These are phyloP conservation scores for Aspergillus campestris DNA, from an alignment of 495 filamentous ascomycete species.

Conservation along the genomic window DNA sequence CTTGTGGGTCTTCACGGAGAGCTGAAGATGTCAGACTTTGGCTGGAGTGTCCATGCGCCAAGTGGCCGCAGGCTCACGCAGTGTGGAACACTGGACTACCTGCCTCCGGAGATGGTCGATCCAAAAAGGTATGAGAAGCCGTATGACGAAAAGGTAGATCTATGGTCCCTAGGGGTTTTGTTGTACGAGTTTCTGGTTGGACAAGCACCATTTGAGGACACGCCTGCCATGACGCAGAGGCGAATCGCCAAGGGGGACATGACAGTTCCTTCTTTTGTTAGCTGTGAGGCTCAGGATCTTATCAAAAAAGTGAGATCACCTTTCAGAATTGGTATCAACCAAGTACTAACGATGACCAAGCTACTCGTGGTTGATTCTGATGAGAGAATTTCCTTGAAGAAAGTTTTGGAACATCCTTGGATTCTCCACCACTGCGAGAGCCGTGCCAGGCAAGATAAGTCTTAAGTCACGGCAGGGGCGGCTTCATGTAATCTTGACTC, in stretches of 20 bases:
- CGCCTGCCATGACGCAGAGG: conserved; percentile 81
- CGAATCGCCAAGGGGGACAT: conserved; percentile 83
- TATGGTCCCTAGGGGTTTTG: conserved; percentile 88
- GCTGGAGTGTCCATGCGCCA: conserved; percentile 95
- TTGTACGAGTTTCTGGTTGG: conserved; percentile 92
- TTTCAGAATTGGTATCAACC: not conserved
- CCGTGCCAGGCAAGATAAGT: not conserved
- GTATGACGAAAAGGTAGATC: conserved; percentile 86
- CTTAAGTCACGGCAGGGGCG: too few species aligned
- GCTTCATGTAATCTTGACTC: too few species aligned
- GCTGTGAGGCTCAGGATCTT: conserved; percentile 77
- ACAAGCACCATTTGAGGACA: conserved; percentile 91
- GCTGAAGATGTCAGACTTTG: conserved; percentile 95
- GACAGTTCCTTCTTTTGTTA: conserved; percentile 80
- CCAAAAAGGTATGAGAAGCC: conserved; percentile 65
- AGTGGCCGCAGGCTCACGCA: conserved; percentile 86
- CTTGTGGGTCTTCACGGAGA: conserved; percentile 91
- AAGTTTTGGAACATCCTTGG: conserved; percentile 86
- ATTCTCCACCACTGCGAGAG: conserved; percentile 81
- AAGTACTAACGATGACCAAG: conserved; percentile 28
- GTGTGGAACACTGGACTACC: conserved; percentile 91
- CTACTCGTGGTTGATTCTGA: conserved; percentile 86
- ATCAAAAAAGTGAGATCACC: conserved; percentile 67
- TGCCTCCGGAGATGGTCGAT: conserved; percentile 95
- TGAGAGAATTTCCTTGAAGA: conserved; percentile 77